Evolutionary conservation across 176 grass and related monocot genomes (phyloP).

Genomic region (barley (Hordeum vulgare)): MorexV3_pseudomolecules_assembly NC_058520.1:553863562-553864061

Average conservation of each 20-base stretch:
- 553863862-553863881: constrained; percentile 81
- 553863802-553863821: neutral
- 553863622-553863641: neutral
- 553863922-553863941: constrained; percentile 43
- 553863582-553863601: neutral
- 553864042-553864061: neutral
- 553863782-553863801: neutral
- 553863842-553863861: constrained; percentile 96
- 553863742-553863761: neutral
- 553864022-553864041: neutral
- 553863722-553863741: neutral
- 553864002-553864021: neutral
- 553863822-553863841: constrained; percentile 18
- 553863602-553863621: neutral
- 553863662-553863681: neutral
- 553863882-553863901: constrained; percentile 69
- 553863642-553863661: neutral
- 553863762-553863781: neutral
- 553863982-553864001: neutral
- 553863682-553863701: neutral
- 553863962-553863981: neutral
- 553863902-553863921: constrained; percentile 57
- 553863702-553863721: neutral
- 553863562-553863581: neutral
- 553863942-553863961: constrained; percentile 41